A percentile compares a stretch with the other conserved stretches of the same genome.
phyloP scores from a whole-genome alignment of 441 rosid genomes.

The Populus hybrid region DNA sequence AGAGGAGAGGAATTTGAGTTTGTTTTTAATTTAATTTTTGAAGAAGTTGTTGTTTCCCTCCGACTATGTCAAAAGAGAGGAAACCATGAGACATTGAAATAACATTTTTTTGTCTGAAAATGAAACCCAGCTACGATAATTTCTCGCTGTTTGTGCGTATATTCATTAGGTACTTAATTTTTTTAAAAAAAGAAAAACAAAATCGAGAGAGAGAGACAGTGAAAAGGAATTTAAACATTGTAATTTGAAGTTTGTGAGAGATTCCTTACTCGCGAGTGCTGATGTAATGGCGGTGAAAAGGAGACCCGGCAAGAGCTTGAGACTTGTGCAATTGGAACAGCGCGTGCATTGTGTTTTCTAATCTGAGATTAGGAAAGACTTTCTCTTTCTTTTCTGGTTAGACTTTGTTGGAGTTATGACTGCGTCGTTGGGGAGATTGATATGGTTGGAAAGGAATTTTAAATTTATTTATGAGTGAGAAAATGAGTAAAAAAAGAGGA shows the following conservation, averaged over 20 bases:
- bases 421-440: background rate
- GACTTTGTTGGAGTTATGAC: background rate
- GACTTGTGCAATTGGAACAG: background rate
- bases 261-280: background rate
- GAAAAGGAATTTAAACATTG: too few relatives aligned
- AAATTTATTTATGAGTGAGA: background rate
- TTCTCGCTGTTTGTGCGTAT: background rate
- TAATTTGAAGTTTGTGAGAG: background rate
- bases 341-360: background rate
- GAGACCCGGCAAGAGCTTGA: background rate
- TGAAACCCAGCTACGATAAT: background rate
- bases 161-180: background rate
- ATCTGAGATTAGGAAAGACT: background rate
- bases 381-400: background rate
- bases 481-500: too few relatives aligned
- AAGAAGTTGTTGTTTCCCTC: conserved; percentile 42
- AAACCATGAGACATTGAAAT: conserved; percentile 40
- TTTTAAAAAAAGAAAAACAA: too few relatives aligned
- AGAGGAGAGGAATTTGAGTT: background rate
- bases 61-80: conserved; percentile 48
- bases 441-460: too few relatives aligned
- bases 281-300: background rate
- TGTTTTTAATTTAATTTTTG: conserved; percentile 1
- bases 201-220: too few relatives aligned
- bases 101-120: conserved; percentile 19